phyloP scores from a whole-genome alignment of 495 filamentous ascomycete species.

The Neurospora sp. region DNA sequence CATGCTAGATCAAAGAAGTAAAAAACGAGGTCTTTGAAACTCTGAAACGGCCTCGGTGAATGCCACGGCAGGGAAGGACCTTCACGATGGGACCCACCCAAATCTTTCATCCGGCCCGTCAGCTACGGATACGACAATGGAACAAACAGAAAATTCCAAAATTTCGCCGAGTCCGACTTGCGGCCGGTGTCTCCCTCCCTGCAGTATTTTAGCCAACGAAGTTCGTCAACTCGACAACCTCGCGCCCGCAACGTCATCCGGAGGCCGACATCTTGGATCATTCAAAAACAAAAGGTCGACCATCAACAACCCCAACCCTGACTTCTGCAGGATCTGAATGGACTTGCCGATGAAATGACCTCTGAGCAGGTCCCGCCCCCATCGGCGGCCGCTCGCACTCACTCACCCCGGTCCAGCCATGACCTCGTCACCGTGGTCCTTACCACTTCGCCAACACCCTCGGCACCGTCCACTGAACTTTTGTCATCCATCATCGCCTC shows the following conservation, averaged over 20 bases:
- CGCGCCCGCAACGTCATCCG: neutral
- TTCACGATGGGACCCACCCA: neutral
- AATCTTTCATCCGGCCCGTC: neutral
- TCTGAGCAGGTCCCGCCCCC: slow-evolving; percentile 1
- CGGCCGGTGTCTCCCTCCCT: neutral
- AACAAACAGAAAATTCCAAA: neutral
- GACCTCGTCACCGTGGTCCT: slow-evolving; percentile 34
- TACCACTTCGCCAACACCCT: slow-evolving; percentile 40
- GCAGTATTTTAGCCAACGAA: neutral
- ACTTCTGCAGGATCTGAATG: neutral
- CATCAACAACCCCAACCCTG: neutral
- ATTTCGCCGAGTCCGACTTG: neutral
- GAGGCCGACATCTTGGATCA: neutral
- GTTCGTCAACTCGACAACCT: neutral
- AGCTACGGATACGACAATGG: neutral
- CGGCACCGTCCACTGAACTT: slow-evolving; percentile 36
- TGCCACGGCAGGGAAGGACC: neutral
- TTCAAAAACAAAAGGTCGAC: neutral
- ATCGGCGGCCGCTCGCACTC: neutral
- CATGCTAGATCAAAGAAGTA: neutral
- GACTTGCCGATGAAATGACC: slow-evolving; percentile 4
- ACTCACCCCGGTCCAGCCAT: neutral
- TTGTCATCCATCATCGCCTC: slow-evolving; percentile 27
- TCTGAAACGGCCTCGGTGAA: neutral
- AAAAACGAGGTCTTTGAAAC: neutral